These are phyloP conservation scores for Microglena sp. DNA, from an alignment of 139 green algal genomes.

Conservation along the genomic window DNA sequence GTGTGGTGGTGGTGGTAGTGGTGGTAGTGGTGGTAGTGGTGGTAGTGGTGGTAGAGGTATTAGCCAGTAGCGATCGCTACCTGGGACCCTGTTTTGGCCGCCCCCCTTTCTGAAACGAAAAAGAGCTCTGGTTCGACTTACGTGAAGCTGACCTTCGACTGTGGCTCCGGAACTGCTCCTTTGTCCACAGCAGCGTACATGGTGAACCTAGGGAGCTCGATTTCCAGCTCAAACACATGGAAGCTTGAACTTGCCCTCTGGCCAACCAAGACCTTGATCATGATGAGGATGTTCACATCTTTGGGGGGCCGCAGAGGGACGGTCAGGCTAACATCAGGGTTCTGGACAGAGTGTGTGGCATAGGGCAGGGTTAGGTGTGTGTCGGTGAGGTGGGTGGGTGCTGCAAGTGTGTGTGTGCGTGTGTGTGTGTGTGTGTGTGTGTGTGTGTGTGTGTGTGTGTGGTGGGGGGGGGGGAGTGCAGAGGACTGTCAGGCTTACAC, in stretches of 20 bases:
- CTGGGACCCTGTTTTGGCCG: too few relatives aligned
- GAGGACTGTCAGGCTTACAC: too few relatives aligned
- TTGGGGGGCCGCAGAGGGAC: conserved; percentile 38
- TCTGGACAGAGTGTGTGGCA: background rate
- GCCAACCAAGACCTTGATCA: conserved; percentile 53
- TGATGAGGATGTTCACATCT: conserved; percentile 39
- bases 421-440: too few relatives aligned
- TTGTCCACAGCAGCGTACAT: conserved; percentile 49
- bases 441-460: too few relatives aligned
- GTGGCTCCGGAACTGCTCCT: conserved; percentile 11
- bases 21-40: background rate
- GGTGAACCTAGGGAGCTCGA: conserved; percentile 60
- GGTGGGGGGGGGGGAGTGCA: too few relatives aligned
- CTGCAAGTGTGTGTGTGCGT: too few relatives aligned
- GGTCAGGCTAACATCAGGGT: conserved; percentile 11
- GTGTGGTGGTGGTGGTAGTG: too few relatives aligned
- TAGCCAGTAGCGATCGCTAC: too few relatives aligned
- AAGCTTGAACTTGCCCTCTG: conserved; percentile 22
- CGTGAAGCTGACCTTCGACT: conserved; percentile 35
- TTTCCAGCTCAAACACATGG: conserved; percentile 64
- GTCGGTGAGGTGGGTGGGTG: too few relatives aligned
- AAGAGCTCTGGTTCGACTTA: too few relatives aligned
- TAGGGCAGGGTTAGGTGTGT: background rate
- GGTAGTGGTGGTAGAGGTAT: background rate
- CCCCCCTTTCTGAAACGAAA: too few relatives aligned